Conservation (phyloP, 371 early-diverging fungal genomes). For the Fennellomyces sp. region DNA sequence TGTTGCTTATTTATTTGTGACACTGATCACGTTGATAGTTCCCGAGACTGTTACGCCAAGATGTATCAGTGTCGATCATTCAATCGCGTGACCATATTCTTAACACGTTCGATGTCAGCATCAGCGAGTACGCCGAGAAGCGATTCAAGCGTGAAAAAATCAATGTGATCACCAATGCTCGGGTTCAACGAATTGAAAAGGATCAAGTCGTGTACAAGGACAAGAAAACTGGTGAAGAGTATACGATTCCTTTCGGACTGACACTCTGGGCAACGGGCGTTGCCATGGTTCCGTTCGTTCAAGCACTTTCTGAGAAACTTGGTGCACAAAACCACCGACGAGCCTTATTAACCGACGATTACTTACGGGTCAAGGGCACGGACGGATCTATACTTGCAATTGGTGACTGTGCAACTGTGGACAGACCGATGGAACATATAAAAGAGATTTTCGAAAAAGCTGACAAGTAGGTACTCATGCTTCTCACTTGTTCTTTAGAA, state of each 20-base stretch:
- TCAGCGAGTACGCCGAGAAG: slow-evolving; percentile 69
- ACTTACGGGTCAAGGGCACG: slow-evolving; percentile 68
- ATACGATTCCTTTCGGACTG: slow-evolving; percentile 68
- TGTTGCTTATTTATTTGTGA: neutral
- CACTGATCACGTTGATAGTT: slow-evolving; percentile 36
- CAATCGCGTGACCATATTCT: slow-evolving; percentile 82
- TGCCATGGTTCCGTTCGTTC: slow-evolving; percentile 71
- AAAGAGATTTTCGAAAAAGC: slow-evolving; percentile 54
- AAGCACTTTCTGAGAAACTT: slow-evolving; percentile 50
- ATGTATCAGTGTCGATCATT: slow-evolving; percentile 69
- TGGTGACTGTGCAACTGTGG: slow-evolving; percentile 87
- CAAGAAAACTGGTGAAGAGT: slow-evolving; percentile 20
- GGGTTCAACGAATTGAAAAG: slow-evolving; percentile 63
- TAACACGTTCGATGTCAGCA: slow-evolving; percentile 77
- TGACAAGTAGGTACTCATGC: slow-evolving; percentile 35
- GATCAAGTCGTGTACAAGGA: slow-evolving; percentile 32
- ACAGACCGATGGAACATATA: slow-evolving; percentile 61
- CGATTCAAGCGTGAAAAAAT: slow-evolving; percentile 78
- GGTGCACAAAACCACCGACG: slow-evolving; percentile 60
- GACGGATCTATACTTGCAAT: slow-evolving; percentile 79
- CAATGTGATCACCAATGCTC: slow-evolving; percentile 72
- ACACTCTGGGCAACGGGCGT: slow-evolving; percentile 90
- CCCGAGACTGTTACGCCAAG: slow-evolving; percentile 63
- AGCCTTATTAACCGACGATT: slow-evolving; percentile 74
- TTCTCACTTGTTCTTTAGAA: neutral